Percentiles rank a stretch among this genome's conserved stretches.
phyloP scores from a whole-genome alignment of 73 alveolate species.

The Tetrahymena malaccensis region DNA sequence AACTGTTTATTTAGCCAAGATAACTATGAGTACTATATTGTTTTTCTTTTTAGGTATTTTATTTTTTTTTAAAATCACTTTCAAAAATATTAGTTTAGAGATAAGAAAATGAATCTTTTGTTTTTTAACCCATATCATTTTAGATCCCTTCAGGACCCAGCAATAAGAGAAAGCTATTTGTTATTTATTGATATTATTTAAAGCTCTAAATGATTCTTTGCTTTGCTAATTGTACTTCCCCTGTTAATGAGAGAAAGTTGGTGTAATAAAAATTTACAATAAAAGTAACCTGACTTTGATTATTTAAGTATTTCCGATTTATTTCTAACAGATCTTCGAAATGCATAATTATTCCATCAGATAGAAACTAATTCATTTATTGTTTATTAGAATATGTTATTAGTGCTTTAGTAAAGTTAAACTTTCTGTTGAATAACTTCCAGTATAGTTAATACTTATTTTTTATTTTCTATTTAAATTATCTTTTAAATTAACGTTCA shows the following conservation, averaged over 20 bases:
- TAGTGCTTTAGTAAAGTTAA: background rate
- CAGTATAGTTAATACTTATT: background rate
- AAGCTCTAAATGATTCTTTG: background rate
- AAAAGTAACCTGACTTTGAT: background rate
- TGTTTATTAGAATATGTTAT: background rate
- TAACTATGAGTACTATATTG: background rate
- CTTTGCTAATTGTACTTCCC: background rate
- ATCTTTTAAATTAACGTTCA: background rate
- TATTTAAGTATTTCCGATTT: background rate
- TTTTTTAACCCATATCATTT: too few relatives aligned
- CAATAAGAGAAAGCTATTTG: background rate
- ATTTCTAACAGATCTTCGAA: background rate
- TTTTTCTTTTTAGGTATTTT: too few relatives aligned
- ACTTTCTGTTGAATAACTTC: background rate
- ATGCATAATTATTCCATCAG: background rate
- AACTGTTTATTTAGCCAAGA: too few relatives aligned
- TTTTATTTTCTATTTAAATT: background rate
- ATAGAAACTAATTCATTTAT: background rate
- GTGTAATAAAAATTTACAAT: background rate
- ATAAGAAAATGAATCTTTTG: too few relatives aligned
- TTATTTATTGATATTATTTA: too few relatives aligned
- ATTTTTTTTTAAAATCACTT: too few relatives aligned
- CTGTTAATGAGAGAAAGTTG: background rate
- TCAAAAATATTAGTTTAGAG: too few relatives aligned
- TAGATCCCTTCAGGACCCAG: background rate